Percentiles rank a stretch among this genome's conserved stretches.
Conservation (phyloP, 2,329 filamentous ascomycete genomes). For the Colletotrichum liriopes region DNA sequence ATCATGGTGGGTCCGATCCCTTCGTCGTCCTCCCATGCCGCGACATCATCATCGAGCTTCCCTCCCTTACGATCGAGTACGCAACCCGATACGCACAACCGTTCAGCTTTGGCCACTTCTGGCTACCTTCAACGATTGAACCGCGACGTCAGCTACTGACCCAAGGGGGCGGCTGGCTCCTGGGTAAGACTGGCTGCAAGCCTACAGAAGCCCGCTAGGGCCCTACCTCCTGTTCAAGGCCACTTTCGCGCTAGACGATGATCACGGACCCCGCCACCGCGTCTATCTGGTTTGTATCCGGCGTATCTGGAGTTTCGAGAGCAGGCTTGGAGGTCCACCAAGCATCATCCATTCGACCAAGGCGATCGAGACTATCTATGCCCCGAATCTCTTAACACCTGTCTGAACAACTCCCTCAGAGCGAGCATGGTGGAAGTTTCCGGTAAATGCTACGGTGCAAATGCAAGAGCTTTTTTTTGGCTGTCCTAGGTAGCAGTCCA, state of each 20-base stretch:
- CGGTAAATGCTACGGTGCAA: neutral
- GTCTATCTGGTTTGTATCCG: neutral
- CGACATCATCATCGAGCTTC: slow-evolving; percentile 20
- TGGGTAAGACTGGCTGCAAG: neutral
- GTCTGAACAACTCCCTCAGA: neutral
- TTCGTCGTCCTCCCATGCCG: neutral
- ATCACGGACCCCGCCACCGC: neutral
- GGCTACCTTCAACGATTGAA: neutral
- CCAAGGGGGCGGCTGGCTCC: neutral
- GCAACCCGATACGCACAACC: neutral
- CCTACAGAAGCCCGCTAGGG: neutral
- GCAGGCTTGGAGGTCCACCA: neutral
- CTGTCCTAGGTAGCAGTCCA: too few relatives aligned
- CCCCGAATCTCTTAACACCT: neutral
- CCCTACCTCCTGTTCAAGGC: neutral
- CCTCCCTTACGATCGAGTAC: slow-evolving; percentile 3
- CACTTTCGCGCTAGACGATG: neutral
- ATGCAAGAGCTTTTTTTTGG: neutral
- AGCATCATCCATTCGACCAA: slow-evolving; percentile 2
- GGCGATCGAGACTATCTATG: neutral
- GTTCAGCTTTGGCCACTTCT: neutral
- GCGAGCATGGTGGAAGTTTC: neutral
- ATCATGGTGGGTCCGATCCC: slow-evolving; percentile 33
- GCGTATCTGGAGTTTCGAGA: neutral
- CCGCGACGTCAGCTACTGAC: neutral